Conservation (phyloP, 2,329 filamentous ascomycete species). For the Neofusicoccum sp. region DNA sequence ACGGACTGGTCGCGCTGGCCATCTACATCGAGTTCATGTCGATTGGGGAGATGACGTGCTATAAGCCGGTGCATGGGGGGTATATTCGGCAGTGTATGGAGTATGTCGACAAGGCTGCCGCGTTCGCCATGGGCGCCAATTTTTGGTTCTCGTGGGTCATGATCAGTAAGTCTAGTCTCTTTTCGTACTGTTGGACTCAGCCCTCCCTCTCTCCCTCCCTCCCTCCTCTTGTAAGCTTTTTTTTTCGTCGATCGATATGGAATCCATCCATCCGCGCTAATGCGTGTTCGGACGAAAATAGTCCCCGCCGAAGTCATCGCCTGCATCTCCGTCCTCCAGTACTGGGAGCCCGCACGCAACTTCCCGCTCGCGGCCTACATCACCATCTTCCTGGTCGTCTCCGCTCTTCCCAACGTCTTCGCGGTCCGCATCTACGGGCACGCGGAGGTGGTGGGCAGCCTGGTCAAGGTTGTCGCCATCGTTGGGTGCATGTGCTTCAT, state of each 20-base stretch:
- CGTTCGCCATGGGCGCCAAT: slow-evolving; percentile 39
- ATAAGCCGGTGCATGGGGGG: slow-evolving; percentile 22
- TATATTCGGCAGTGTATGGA: background rate
- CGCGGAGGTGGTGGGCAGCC: slow-evolving; percentile 49
- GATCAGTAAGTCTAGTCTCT: slow-evolving; percentile 24
- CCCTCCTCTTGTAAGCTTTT: slow-evolving; percentile 8
- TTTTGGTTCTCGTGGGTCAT: slow-evolving; percentile 41
- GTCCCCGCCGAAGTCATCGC: slow-evolving; percentile 24
- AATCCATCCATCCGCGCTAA: too few relatives aligned
- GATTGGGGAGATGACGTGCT: slow-evolving; percentile 25
- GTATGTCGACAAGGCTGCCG: slow-evolving; percentile 29
- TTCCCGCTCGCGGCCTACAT: slow-evolving; percentile 48
- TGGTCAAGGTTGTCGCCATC: slow-evolving; percentile 29
- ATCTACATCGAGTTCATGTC: slow-evolving; percentile 19
- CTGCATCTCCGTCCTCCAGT: slow-evolving; percentile 27
- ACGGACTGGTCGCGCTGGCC: slow-evolving; percentile 27
- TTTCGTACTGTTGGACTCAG: too few relatives aligned
- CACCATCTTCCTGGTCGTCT: slow-evolving; percentile 50
- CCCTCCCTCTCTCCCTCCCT: slow-evolving; percentile 10
- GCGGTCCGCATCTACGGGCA: slow-evolving; percentile 54
- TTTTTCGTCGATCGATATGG: too few relatives aligned
- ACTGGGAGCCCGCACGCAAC: slow-evolving; percentile 33
- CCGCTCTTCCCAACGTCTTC: slow-evolving; percentile 43
- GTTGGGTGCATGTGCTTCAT: slow-evolving; percentile 24
- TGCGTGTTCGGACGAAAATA: background rate